Evolutionary conservation across 192 early-diverging fungal genomes (phyloP).

Genomic region (Coemansia sp.): DNA sequence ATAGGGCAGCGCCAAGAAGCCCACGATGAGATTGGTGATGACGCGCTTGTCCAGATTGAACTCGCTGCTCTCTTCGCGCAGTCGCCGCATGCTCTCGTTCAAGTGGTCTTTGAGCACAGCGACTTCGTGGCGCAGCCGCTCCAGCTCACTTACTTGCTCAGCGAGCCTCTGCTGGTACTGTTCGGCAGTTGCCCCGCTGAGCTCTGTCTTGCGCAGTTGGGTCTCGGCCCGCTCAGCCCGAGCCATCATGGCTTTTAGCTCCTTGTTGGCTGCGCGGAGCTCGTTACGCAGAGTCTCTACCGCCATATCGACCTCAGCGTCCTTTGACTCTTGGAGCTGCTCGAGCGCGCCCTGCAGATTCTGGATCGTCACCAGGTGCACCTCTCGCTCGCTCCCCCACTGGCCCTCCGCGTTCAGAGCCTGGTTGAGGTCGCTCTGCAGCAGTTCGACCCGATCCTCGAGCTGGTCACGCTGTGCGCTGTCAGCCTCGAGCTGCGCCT

Average conservation of each 20-base stretch:
- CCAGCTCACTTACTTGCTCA: conserved; percentile 52
- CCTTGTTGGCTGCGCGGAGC: conserved; percentile 37
- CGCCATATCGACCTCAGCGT: conserved; percentile 61
- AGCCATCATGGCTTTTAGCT: conserved; percentile 58
- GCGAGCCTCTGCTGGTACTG: conserved; percentile 56
- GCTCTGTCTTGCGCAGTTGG: conserved; percentile 18
- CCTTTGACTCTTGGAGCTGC: conserved; percentile 79
- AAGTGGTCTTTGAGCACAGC: conserved; percentile 87
- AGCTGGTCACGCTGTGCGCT: conserved; percentile 26
- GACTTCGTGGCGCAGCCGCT: conserved; percentile 52
- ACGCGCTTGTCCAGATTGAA: conserved; percentile 82
- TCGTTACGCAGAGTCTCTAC: conserved; percentile 53
- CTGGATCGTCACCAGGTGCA: conserved; percentile 60
- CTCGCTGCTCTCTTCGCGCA: conserved; percentile 75
- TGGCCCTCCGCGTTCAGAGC: conserved; percentile 59
- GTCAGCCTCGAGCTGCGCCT: conserved; percentile 28
- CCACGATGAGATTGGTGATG: conserved; percentile 85
- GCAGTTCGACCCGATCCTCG: conserved; percentile 45
- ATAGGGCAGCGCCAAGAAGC: conserved; percentile 77
- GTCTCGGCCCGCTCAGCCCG: conserved; percentile 49
- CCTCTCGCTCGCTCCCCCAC: conserved; percentile 57
- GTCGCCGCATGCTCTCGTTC: conserved; percentile 84
- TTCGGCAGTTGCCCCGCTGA: conserved; percentile 46
- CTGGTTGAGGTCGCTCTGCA: conserved; percentile 57
- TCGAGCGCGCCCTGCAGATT: conserved; percentile 88